Evolutionary conservation across 306 rosid species (phyloP).

Genomic region (Albizia julibrissin): DNA sequence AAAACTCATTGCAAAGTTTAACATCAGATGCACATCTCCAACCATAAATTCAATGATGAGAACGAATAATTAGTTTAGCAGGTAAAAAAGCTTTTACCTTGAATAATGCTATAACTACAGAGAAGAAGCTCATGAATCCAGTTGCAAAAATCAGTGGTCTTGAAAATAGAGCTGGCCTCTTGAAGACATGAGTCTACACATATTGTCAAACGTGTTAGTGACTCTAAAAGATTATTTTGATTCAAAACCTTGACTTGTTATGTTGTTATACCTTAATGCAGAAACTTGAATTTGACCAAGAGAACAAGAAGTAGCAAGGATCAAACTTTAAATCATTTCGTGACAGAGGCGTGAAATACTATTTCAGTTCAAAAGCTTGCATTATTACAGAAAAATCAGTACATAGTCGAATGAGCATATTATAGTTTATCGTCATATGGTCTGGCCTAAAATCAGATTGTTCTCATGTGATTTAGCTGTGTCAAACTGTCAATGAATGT

Average conservation of each 20-base stretch:
- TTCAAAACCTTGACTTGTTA: not conserved
- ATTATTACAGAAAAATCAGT: not conserved
- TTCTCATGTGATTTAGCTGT: not conserved
- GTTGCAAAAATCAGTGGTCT: constrained; percentile 84
- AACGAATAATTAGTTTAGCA: constrained; percentile 10
- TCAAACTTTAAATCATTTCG: not conserved
- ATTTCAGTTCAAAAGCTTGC: not conserved
- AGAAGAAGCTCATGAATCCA: constrained; percentile 98
- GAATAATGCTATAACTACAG: constrained; percentile 91
- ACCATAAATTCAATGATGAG: constrained; percentile 27
- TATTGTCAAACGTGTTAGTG: constrained; percentile 33
- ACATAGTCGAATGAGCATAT: not conserved
- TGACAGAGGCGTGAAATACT: not conserved
- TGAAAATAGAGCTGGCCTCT: constrained; percentile 76
- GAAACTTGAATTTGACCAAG: not conserved
- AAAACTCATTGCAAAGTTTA: constrained; percentile 27
- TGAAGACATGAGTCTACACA: constrained; percentile 81
- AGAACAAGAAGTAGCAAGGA: not conserved
- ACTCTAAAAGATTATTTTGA: not conserved
- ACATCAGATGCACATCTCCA: constrained; percentile 5
- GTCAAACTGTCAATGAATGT: not conserved
- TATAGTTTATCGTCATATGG: not conserved
- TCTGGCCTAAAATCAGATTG: not conserved
- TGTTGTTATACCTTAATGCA: not conserved
- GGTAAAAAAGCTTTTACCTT: constrained; percentile 60